Conservation (phyloP, 805 yeast genomes). For the Tetrapisispora phaffii region DNA sequence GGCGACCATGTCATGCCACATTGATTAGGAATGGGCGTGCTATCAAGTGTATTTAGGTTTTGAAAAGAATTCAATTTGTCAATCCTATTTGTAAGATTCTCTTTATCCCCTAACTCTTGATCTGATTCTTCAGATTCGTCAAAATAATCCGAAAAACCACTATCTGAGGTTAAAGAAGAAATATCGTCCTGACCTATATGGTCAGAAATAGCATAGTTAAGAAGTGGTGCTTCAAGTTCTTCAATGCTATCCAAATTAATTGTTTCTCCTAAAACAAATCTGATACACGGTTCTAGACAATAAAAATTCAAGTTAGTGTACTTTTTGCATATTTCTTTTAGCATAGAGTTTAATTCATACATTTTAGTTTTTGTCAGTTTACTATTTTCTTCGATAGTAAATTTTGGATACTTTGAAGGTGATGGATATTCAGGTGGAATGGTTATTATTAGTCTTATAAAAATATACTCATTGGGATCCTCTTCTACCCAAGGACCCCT, state of each 20-base stretch:
- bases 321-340: slow-evolving; percentile 46
- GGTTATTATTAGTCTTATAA: slow-evolving; percentile 56
- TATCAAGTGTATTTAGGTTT: slow-evolving; percentile 40
- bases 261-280: slow-evolving; percentile 75
- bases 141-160: slow-evolving; percentile 15
- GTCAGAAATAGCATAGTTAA: slow-evolving; percentile 26
- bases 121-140: slow-evolving; percentile 36
- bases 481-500: slow-evolving; percentile 63
- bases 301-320: slow-evolving; percentile 50
- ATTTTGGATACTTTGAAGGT: slow-evolving; percentile 39
- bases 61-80: slow-evolving; percentile 9
- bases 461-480: slow-evolving; percentile 38
- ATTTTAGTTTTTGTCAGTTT: slow-evolving; percentile 45
- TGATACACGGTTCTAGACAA: slow-evolving; percentile 71
- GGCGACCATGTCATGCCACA: slow-evolving; percentile 88
- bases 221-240: slow-evolving; percentile 29
- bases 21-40: slow-evolving; percentile 85
- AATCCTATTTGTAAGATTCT: neutral
- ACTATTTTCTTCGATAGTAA: slow-evolving; percentile 70
- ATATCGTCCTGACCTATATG: slow-evolving; percentile 28
- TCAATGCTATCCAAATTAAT: slow-evolving; percentile 35
- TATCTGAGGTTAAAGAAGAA: slow-evolving; percentile 26
- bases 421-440: slow-evolving; percentile 71
- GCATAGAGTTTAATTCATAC: slow-evolving; percentile 39
- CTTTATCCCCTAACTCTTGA: slow-evolving; percentile 23